Conservation (phyloP, 129 eudicot genomes). For the Lactuca sativa region DNA sequence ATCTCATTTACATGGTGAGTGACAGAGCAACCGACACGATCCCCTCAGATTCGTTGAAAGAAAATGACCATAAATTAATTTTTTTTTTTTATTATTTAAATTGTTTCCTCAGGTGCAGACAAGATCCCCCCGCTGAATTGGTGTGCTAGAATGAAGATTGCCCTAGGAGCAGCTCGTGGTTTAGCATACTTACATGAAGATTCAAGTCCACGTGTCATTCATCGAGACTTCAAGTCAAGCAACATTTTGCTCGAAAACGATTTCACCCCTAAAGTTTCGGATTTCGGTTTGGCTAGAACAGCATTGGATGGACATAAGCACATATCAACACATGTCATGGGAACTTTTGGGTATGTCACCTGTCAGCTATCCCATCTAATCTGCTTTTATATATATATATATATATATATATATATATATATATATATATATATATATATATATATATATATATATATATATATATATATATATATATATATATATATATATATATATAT, state of each 20-base stretch:
- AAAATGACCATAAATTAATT: background rate
- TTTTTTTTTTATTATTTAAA: background rate
- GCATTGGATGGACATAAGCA: constrained; percentile 76
- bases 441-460: too few species aligned
- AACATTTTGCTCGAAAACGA: constrained; percentile 89
- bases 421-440: too few species aligned
- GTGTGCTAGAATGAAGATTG: constrained; percentile 85
- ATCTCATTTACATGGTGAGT: constrained; percentile 89
- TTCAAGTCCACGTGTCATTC: constrained; percentile 97
- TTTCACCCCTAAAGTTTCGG: constrained; percentile 94
- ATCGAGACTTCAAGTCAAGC: constrained; percentile 96
- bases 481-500: too few species aligned
- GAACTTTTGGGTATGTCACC: constrained; percentile 82
- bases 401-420: too few species aligned
- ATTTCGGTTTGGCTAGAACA: constrained; percentile 92
- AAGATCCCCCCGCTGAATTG: constrained; percentile 75
- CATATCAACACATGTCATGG: constrained; percentile 96
- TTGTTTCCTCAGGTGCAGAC: constrained; percentile 49
- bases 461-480: too few species aligned
- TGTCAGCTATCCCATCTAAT: background rate
- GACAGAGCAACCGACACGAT: background rate
- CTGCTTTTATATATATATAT: too few species aligned
- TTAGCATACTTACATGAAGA: constrained; percentile 97
- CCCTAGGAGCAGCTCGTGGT: constrained; percentile 93
- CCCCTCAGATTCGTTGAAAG: background rate